Base-by-base conservation (phyloP, 306 rosid genomes). In the Castanea crenata region DNA sequence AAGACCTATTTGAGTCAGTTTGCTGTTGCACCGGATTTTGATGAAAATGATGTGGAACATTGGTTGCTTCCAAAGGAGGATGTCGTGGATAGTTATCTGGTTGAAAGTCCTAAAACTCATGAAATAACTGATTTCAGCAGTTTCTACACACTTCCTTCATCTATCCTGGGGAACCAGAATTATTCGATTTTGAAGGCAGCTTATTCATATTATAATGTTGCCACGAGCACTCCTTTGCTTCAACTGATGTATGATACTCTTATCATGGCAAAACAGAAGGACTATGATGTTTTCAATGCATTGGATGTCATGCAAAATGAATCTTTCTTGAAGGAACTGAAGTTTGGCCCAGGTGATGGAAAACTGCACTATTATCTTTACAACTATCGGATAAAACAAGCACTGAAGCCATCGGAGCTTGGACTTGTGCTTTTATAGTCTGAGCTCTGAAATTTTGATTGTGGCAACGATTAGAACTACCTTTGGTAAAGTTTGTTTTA, bases 81-180 rank as follows among this genome's bases (percentile, higher is more conserved):
- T 23, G 99, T 92, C 16, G 88, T 94, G 57, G 95, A 94, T 76
- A 94, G 99, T 84, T 92, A 51, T 86, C 80, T 94, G 81, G 99
- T 94, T 23, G 99, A 91, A 89, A 92, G 97, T 84, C 97, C 92
- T 8, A 87, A 90, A 72, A 91, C 88, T 77, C 97, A 86, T 16
- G 97, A 91, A 71, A 82, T 94, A 82, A 94, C 98, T 12, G 98
- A 94, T 83, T 94, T 92, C 75, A 92, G 99, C 86, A 94, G 99
- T 83, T 94, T 94, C 86, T 94, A 92, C 87, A 91, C 99, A 34
- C 99, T 94, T 78, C 99, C 97, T 79, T 87, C 91, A 1, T 21
- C 86, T 7, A 85, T 87, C 77, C 89, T 89, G 71, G 93, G 93
- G 61, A 86, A 87, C 85, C 84, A 74, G 78, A 87, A 78, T 49